Base-by-base conservation (phyloP, 1,284 basidiomycete species). In the Trametes pubescens region DNA sequence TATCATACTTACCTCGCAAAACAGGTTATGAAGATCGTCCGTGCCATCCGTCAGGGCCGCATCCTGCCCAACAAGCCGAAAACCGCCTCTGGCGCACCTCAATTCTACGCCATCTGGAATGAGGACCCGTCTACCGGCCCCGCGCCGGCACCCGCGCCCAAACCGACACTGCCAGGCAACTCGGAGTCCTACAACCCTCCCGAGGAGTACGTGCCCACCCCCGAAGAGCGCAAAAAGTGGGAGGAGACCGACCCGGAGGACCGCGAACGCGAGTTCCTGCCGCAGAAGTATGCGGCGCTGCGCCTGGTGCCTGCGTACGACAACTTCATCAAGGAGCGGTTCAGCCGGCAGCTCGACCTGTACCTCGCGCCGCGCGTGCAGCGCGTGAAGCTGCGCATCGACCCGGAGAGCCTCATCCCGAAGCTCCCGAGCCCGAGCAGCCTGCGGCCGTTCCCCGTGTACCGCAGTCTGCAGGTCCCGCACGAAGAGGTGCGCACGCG, bases 11-110 rank as follows among this genome's bases (percentile, higher is more conserved):
- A 40, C 40, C 0, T 32, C 24, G 9, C 16, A 5, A 4, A 44
- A 34, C 67, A 96, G 94, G 88, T 99, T 70, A 98, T 99, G 96
- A 99, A 99, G 87, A 99, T 99, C 71, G 97, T 99, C 65, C 95
- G 96, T 58, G 97, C 97, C 16, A 99, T 99, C 73, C 91, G 98
- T 24, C 90, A 96, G 80, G 98, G 98, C 44, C 90, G 95, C 38
- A 99, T 99, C 70, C 75, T 95, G 6, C 93, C 96, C 48, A 90
- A 92, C 69, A 98, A 96, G 78, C 94, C 95, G 4, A 92, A 89
- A 75, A 81, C 86, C 5, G 81, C 87, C 0, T 85, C 87, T n/a
- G 75, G 81, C 53, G 90, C 92, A 78, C 89, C 91, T 16, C 85
- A 89, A 65, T 93, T 95, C 74, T 98, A 95, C 79, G 84, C 90